Evolutionary conservation across 2,329 filamentous ascomycete genomes (phyloP), one percentile per base, ranked within the genome.

Genomic region (Colletotrichum tamarilloi): DNA sequence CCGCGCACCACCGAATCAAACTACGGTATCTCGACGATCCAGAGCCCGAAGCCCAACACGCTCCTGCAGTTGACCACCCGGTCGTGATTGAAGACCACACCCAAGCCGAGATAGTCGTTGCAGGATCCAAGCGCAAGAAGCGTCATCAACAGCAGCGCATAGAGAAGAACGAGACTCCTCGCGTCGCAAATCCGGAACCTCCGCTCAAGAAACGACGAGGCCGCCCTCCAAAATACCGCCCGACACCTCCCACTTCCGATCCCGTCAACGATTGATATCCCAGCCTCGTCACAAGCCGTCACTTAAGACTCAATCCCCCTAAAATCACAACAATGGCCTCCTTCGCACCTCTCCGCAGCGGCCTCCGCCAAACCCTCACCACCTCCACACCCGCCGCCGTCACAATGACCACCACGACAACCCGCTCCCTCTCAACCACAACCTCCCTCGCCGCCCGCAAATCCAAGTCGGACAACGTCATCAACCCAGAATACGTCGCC

Each of bases 401-500:
- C 26, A 73, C 75, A 52, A 49, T 49, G 42, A n/a, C 42, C 75
- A 77, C 32, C 79, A 79, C 53, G 22, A 22, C 56, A 49, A 11
- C 42, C 12, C 73, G 70, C 22, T 9, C 68, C 74, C 81, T 81
- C 5, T 81, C 81, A 46, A 82, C 82, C 24, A 64, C 81, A 4
- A 52, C 77, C 2, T 57, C 62, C 24, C 60, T 35, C 38, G 68
- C 74, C 53, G 76, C 74, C 32, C 73, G 71, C 24, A 68, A 73
- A 35, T 80, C 81, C 66, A 73, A 78, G 16, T 68, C 79, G 26
- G 19, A 28, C 22, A 74, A 78, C 38, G 9, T 49, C 53, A 79
- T 79, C 59, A 75, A 76, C 62, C 84, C 80, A 30, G 83, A 82
- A 62, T 83, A 83, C 72, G 84, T 82, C 77, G 76, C 77, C n/a